Base-by-base conservation (phyloP, 2,329 filamentous ascomycete species). In the Aspergillus puulaauensis region DNA sequence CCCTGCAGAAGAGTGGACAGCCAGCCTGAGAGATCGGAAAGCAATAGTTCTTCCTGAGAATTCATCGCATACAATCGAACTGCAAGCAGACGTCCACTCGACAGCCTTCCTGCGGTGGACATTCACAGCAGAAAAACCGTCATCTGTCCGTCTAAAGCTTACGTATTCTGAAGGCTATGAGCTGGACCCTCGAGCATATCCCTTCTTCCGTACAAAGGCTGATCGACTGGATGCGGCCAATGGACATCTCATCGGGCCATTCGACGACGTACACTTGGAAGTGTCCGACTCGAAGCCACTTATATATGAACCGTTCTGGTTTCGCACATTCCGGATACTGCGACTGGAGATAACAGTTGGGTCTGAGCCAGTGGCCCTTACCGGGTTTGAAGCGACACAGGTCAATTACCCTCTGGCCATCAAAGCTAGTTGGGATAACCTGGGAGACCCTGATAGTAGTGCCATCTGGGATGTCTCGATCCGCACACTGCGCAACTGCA, bases 301-400 rank as follows among this genome's bases (percentile, higher is more conserved):
- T 8, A 11, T 55, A 3, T 76, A 76, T 47, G 73, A 76, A 46
- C 75, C 75, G 1, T 77, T 77, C 54, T 75, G 74, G 73, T 78
- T 77, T 54, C 70, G 75, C 12, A 77, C 75, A 0, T 77, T 77
- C 31, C 70, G 74, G 1, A 49, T 77, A 6, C 47, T 77, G 12
- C 61, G 67, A 2, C 47, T 77, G 3, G 66, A 73, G 21, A 62
- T 77, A 11, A 56, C 51, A 0, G 61, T 70, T 23, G 69, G 66
- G 1, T 6, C 52, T 0, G 61, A 56, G 8, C 60, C 66, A 2
- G 64, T 75, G 2, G 55, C 67, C 35, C 46, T 76, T 0, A 2
- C 61, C 0, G 64, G 63, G 0, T 65, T 77, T 6, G 51, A 62
- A 1, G 70, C 68, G 1, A 69, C 59, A 1, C 72, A 74, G 49